Conservation (phyloP, 805 yeast species). For the Kodamaea jinghongensis region DNA sequence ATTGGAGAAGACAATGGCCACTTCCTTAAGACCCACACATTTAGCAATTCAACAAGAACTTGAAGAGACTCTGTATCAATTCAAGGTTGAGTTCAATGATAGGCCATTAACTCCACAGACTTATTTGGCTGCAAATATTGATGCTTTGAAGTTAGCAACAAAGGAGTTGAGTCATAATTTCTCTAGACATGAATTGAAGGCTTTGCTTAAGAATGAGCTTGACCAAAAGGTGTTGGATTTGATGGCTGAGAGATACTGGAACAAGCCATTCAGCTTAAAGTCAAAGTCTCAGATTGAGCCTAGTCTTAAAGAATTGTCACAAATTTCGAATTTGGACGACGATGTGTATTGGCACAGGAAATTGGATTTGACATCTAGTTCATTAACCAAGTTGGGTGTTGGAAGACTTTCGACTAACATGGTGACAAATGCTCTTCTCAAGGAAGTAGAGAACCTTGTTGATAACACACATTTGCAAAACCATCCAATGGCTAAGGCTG, state of each 20-base stretch:
- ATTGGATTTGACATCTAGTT: conserved; percentile 77
- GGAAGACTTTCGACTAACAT: conserved; percentile 86
- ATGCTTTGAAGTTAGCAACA: conserved; percentile 76
- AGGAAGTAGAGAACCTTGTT: conserved; percentile 73
- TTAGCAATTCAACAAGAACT: conserved; percentile 81
- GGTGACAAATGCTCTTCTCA: conserved; percentile 73
- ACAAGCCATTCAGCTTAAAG: conserved; percentile 45
- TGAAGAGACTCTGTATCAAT: conserved; percentile 89
- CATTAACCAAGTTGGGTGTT: conserved; percentile 87
- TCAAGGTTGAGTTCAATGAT: conserved; percentile 96
- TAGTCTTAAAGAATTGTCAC: conserved; percentile 53
- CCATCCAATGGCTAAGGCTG: conserved; percentile 82
- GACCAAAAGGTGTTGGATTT: conserved; percentile 89
- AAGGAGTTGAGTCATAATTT: conserved; percentile 83
- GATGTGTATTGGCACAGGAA: conserved; percentile 86
- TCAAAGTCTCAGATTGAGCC: conserved; percentile 37
- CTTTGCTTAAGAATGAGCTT: conserved; percentile 74
- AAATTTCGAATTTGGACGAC: conserved; percentile 48
- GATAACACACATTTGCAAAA: conserved; percentile 72
- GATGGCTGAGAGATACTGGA: conserved; percentile 92
- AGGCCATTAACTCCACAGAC: conserved; percentile 91
- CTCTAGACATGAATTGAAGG: conserved; percentile 77
- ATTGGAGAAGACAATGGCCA: conserved; percentile 87
- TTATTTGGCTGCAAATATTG: conserved; percentile 88
- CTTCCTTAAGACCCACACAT: conserved; percentile 83